Evolutionary conservation across 495 filamentous ascomycete genomes (phyloP).

Genomic region (Xylaria intraflava): DNA sequence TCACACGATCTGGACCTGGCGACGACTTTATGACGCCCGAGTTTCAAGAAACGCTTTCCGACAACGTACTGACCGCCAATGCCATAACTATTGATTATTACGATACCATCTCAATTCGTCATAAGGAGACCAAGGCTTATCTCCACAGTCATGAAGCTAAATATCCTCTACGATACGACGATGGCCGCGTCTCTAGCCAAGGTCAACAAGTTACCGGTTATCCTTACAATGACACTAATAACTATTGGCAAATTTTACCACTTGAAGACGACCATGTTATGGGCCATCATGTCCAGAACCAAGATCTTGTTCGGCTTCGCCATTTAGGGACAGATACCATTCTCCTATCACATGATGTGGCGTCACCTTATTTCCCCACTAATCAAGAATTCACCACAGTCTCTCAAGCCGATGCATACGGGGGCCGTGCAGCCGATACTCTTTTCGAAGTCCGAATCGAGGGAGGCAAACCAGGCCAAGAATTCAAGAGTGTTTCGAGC

Average conservation of each 20-base stretch:
- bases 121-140: constrained; percentile 96
- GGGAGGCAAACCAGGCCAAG: constrained; percentile 70
- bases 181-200: constrained; percentile 94
- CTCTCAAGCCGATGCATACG: constrained; percentile 60
- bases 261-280: constrained; percentile 46
- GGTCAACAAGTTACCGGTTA: constrained; percentile 98
- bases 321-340: constrained; percentile 83
- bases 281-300: constrained; percentile 66
- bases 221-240: constrained; percentile 97
- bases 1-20: constrained; percentile 82
- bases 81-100: constrained; percentile 83
- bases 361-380: constrained; percentile 93
- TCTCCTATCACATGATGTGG: constrained; percentile 93
- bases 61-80: constrained; percentile 85
- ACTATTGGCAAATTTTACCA: constrained; percentile 92
- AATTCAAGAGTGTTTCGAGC: constrained; percentile 81
- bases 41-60: constrained; percentile 92
- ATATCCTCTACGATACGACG: constrained; percentile 93
- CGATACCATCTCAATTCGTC: constrained; percentile 77
- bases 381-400: constrained; percentile 98
- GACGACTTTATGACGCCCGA: constrained; percentile 99
- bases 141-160: constrained; percentile 86
- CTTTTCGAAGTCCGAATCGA: constrained; percentile 91
- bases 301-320: constrained; percentile 80
- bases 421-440: constrained; percentile 80